These are phyloP conservation scores for Blastomyces percursus DNA, from an alignment of 2,329 filamentous ascomycete species.

Conservation along the genomic window DNA sequence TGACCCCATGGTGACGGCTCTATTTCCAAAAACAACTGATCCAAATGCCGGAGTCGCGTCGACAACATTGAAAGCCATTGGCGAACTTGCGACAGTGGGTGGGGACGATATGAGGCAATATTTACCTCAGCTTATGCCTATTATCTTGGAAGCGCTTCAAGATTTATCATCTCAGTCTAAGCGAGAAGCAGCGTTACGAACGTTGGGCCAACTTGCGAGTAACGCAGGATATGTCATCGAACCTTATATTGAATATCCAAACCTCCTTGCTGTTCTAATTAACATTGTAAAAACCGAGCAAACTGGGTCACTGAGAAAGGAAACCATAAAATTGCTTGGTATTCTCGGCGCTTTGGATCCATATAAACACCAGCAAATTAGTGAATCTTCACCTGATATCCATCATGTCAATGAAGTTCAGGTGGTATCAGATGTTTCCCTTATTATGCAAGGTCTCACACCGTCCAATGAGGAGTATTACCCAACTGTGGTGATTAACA, in stretches of 20 bases:
- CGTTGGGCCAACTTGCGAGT: slow-evolving; percentile 82
- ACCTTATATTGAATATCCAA: slow-evolving; percentile 88
- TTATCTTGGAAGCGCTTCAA: slow-evolving; percentile 87
- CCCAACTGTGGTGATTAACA: slow-evolving; percentile 94
- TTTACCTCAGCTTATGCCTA: slow-evolving; percentile 83
- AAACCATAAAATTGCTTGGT: slow-evolving; percentile 93
- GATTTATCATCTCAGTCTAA: slow-evolving; percentile 86
- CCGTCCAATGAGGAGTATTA: slow-evolving; percentile 98
- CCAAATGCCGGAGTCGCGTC: slow-evolving; percentile 77
- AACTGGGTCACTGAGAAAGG: slow-evolving; percentile 71
- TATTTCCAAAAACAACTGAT: slow-evolving; percentile 82
- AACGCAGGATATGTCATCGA: slow-evolving; percentile 97
- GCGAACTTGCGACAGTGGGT: slow-evolving; percentile 85
- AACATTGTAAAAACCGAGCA: slow-evolving; percentile 91
- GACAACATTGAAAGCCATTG: slow-evolving; percentile 89
- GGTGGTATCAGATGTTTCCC: slow-evolving; percentile 75
- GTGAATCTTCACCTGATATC: slow-evolving; percentile 75
- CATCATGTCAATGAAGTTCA: slow-evolving; percentile 59
- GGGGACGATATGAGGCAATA: slow-evolving; percentile 90
- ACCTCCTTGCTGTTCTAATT: slow-evolving; percentile 83
- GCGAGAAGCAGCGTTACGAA: slow-evolving; percentile 80
- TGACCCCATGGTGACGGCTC: slow-evolving; percentile 85
- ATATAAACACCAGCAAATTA: slow-evolving; percentile 88
- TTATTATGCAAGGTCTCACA: slow-evolving; percentile 96
- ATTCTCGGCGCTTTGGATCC: slow-evolving; percentile 91